phyloP scores from a whole-genome alignment of 108 stramenopile genomes.

The Asterionellopsis glacialis region DNA sequence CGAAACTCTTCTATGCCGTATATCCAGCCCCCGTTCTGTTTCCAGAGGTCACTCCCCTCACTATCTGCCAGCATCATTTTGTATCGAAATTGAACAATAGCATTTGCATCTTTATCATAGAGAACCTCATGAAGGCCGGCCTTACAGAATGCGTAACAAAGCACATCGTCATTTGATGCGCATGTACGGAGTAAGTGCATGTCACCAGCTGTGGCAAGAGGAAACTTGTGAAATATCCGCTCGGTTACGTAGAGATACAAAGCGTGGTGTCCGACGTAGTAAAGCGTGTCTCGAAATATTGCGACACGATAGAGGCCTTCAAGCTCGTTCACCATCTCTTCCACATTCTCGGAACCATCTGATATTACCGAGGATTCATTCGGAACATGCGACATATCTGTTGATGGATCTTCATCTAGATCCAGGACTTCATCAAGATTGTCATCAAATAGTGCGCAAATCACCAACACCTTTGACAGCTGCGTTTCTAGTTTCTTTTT shows the following conservation, averaged over 20 bases:
- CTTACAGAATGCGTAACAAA: constrained; percentile 48
- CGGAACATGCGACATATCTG: background rate
- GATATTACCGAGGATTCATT: background rate
- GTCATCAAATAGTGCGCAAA: constrained; percentile 46
- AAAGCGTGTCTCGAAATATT: constrained; percentile 34
- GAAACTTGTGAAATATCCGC: constrained; percentile 32
- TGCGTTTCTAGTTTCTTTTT: too few species aligned
- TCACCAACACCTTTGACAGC: constrained; percentile 8
- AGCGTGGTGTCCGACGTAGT: constrained; percentile 26
- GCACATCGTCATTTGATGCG: constrained; percentile 33
- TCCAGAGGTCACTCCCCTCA: constrained; percentile 27
- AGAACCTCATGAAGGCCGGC: constrained; percentile 36
- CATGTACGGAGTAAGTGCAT: constrained; percentile 25
- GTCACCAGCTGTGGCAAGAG: constrained; percentile 25
- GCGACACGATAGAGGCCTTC: constrained; percentile 9
- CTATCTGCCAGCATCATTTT: constrained; percentile 27
- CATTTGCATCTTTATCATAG: constrained; percentile 33
- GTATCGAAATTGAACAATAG: constrained; percentile 2
- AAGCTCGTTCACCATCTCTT: constrained; percentile 1
- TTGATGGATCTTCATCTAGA: background rate
- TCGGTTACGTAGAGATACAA: constrained; percentile 27
- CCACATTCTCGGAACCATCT: background rate
- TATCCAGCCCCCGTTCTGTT: constrained; percentile 25
- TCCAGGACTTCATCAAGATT: constrained; percentile 6
- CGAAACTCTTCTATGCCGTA: constrained; percentile 1